Evolutionary conservation across 73 alveolate species (phyloP), one percentile per base, ranked within the genome.

Genomic region (Paramecium octaurelia): DNA sequence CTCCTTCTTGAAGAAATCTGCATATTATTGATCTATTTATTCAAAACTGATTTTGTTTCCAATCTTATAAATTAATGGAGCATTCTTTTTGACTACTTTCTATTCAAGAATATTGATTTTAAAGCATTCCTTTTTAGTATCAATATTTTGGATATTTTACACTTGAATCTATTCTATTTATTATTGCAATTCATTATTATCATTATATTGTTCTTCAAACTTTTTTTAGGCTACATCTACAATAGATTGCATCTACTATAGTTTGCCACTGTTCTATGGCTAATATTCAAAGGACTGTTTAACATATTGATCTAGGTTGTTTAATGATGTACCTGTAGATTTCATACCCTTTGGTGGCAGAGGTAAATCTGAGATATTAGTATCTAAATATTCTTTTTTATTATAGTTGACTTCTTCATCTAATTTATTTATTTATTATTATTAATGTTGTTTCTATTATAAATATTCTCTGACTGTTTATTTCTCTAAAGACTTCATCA

Each of bases 31-130:
- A 29, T 88, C 71, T 11, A 76, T 70, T 27, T 88, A 83, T 27
- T 88, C 94, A 58, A 76, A 88, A 43, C 73, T 58, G 12, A 86
- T 88, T 29, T 83, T 88, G 24, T 70, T 83, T 24, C 94, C 94
- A 4, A 88, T 46, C 46, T 69, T 70, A 36, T 88, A 76, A 24
- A 88, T 70, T 71, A 88, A 42, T 16, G 80, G 69, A 21, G 90
- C 69, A 21, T 43, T 77, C 48, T 42, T 77, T 23, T 77, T 77
- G 11, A 77, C 90, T 24, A 77, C 40, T 40, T 77, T 77, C 23
- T 77, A 40, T 34, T 77, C 90, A 9, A 77, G 24, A 11, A 77
- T 40, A 77, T 77, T 77, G 6, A 77, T 60, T 46, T 40, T 36
- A 77, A 77, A 77, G 5, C 75, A 77, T 77, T 43, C 90, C 24